These are phyloP conservation scores for Coemansia sp. DNA, from an alignment of 192 early-diverging fungal genomes.

Conservation along the genomic window DNA sequence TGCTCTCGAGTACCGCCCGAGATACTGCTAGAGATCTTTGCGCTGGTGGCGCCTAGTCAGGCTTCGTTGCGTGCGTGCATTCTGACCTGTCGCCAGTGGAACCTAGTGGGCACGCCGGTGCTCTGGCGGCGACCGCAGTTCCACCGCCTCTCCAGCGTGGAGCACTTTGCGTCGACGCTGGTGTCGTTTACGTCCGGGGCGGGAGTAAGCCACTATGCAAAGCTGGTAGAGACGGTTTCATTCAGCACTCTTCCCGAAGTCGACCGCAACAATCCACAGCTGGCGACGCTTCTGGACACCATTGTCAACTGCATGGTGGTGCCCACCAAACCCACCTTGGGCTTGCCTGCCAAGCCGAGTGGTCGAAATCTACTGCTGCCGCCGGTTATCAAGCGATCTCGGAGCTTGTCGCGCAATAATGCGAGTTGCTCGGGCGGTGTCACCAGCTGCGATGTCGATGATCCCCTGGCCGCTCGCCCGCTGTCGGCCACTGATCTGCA, in stretches of 20 bases:
- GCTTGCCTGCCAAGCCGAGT: not conserved
- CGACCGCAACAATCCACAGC: constrained; percentile 43
- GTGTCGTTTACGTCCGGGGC: not conserved
- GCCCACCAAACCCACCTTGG: not conserved
- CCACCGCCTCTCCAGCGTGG: constrained; percentile 34
- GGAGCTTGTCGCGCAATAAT: constrained; percentile 35
- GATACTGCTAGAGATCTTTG: constrained; percentile 34
- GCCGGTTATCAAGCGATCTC: constrained; percentile 24
- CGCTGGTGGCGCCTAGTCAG: constrained; percentile 17
- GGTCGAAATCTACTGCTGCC: not conserved
- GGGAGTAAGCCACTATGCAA: constrained; percentile 21
- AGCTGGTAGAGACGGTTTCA: constrained; percentile 35
- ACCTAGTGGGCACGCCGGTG: constrained; percentile 42
- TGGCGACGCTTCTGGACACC: constrained; percentile 38
- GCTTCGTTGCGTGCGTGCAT: constrained; percentile 42
- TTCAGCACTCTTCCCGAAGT: constrained; percentile 42
- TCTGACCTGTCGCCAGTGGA: constrained; percentile 53
- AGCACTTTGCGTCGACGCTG: constrained; percentile 30
- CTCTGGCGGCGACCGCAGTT: constrained; percentile 56
- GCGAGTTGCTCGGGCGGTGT: not conserved
- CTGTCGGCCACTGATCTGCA: constrained; percentile 33
- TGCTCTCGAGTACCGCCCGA: constrained; percentile 43
- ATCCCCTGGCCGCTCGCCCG: constrained; percentile 6
- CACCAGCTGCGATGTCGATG: not conserved
- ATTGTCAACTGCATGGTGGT: constrained; percentile 40